These are phyloP conservation scores for Lactifluus piperatus DNA, from an alignment of 768 basidiomycete genomes.

Conservation along the genomic window DNA sequence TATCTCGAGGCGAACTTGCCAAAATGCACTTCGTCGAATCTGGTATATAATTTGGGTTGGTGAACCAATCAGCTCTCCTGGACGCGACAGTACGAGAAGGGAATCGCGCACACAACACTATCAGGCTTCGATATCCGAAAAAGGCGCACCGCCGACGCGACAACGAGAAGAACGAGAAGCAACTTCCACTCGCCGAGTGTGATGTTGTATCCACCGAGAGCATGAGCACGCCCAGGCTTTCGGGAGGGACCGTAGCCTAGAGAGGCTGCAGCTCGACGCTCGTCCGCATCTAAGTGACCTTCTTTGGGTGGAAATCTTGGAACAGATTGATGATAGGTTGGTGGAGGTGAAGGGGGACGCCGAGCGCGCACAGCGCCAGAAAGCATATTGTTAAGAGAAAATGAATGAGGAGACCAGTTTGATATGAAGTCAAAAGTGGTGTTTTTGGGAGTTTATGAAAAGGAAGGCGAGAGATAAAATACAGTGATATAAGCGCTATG, in stretches of 20 bases:
- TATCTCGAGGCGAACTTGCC: constrained; percentile 95
- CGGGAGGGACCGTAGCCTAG: constrained; percentile 18
- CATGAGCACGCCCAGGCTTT: constrained; percentile 22
- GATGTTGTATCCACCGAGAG: constrained; percentile 55
- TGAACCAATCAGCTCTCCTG: background rate
- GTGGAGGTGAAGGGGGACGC: constrained; percentile 20
- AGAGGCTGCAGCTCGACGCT: constrained; percentile 20
- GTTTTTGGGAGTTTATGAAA: background rate
- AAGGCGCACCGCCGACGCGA: constrained; percentile 76
- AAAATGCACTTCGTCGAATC: constrained; percentile 98
- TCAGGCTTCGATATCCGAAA: constrained; percentile 79
- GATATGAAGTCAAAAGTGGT: background rate
- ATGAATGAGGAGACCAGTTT: constrained; percentile 10
- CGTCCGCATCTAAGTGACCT: constrained; percentile 21
- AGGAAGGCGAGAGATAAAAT: constrained; percentile 13
- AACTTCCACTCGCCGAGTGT: constrained; percentile 72
- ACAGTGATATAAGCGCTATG: background rate
- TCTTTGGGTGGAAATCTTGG: constrained; percentile 18
- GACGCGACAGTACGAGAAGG: background rate
- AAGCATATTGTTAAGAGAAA: constrained; percentile 17
- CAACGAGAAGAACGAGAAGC: constrained; percentile 50
- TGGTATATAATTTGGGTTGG: constrained; percentile 26
- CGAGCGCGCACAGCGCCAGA: constrained; percentile 21
- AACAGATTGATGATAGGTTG: constrained; percentile 8
- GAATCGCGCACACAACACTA: constrained; percentile 77